A percentile compares a stretch with the other conserved stretches of the same genome.
Evolutionary conservation across 139 green algal genomes (phyloP).

Genomic region (Volvox reticuliferus): DNA sequence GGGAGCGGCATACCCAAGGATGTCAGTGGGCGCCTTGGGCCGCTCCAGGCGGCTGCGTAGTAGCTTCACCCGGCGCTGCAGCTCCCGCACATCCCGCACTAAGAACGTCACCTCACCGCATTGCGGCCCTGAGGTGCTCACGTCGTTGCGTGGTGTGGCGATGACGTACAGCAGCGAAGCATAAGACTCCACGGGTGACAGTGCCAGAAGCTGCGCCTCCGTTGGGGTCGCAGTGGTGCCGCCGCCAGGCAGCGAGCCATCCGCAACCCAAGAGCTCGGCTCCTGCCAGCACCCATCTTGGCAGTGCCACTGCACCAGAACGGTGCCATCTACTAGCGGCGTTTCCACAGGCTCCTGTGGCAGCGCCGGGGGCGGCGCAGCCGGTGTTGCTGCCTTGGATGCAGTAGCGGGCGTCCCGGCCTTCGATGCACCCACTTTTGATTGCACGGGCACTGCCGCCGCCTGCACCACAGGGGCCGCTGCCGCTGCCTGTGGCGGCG

Average conservation of each 20-base stretch:
- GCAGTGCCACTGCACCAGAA: constrained; percentile 55
- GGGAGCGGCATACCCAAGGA: constrained; percentile 53
- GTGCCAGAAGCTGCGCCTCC: constrained; percentile 41
- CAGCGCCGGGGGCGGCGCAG: constrained; percentile 38
- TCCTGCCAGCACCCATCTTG: constrained; percentile 61
- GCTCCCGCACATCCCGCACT: constrained; percentile 46
- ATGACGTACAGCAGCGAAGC: constrained; percentile 55
- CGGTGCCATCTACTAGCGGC: constrained; percentile 32
- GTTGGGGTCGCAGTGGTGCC: not conserved
- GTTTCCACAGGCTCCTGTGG: not conserved
- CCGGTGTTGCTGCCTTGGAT: not conserved
- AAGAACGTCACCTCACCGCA: constrained; percentile 49
- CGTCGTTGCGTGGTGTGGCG: not conserved
- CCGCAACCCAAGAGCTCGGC: constrained; percentile 42
- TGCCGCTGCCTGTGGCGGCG: not conserved
- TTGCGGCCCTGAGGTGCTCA: not conserved
- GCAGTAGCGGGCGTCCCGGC: too few species aligned
- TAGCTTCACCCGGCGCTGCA: constrained; percentile 28
- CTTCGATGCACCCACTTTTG: too few species aligned
- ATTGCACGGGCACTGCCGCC: too few species aligned
- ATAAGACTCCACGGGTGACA: constrained; percentile 38
- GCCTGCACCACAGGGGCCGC: not conserved
- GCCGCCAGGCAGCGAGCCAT: not conserved
- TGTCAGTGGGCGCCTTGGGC: constrained; percentile 51
- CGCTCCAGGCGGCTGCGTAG: constrained; percentile 49